Conservation (phyloP, 2,329 filamentous ascomycete species). For the Rutstroemia sydowiana region DNA sequence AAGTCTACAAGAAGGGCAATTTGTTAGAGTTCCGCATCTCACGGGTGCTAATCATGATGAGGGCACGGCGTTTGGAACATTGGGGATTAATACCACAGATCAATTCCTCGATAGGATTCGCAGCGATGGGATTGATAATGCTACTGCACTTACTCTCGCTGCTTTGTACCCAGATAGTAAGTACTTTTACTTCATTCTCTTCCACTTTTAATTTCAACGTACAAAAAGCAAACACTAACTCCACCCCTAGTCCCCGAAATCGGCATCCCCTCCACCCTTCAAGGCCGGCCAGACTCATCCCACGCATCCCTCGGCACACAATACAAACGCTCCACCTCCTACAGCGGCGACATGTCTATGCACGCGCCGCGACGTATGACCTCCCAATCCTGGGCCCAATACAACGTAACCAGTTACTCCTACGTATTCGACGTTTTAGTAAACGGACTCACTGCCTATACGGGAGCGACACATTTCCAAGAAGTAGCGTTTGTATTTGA, state of each 20-base stretch:
- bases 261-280: conserved; percentile 37
- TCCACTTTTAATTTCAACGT: no score
- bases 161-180: conserved; percentile 41
- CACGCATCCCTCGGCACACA: conserved; percentile 1
- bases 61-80: conserved; percentile 47
- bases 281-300: conserved; percentile 10
- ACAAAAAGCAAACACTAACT: no score
- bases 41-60: conserved; percentile 60
- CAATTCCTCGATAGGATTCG: conserved; percentile 34
- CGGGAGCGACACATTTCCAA: conserved; percentile 47
- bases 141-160: background rate
- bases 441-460: conserved; percentile 35
- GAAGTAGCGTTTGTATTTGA: conserved; percentile 34
- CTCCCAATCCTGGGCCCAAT: conserved; percentile 43
- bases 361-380: conserved; percentile 48
- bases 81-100: conserved; percentile 45
- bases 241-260: conserved; percentile 40
- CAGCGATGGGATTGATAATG: background rate
- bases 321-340: conserved; percentile 34
- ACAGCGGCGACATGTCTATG: conserved; percentile 47
- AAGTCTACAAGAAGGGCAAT: conserved; percentile 48
- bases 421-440: conserved; percentile 55
- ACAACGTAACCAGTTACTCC: conserved; percentile 45
- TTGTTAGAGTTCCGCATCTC: conserved; percentile 57
- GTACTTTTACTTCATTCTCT: no score